Evolutionary conservation across 768 basidiomycete species (phyloP).

Genomic region (Amanita thiersii): DNA sequence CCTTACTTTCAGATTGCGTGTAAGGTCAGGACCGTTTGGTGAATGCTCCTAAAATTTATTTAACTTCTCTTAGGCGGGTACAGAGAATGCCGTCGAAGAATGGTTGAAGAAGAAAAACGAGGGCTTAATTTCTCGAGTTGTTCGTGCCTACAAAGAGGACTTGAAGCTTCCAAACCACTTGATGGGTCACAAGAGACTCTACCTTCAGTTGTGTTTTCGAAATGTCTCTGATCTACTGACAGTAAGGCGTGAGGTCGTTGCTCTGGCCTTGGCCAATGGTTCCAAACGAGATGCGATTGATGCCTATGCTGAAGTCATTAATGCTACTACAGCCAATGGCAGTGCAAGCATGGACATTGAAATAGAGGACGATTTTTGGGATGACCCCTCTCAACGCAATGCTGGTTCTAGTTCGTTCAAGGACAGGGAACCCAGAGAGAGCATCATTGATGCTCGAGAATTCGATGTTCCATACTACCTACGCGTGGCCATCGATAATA

Average conservation of each 20-base stretch:
- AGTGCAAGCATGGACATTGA: constrained; percentile 60
- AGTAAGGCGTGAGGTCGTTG: constrained; percentile 83
- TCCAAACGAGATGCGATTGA: constrained; percentile 94
- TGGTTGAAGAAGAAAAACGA: constrained; percentile 94
- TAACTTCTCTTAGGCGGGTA: constrained; percentile 49
- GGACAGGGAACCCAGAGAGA: constrained; percentile 82
- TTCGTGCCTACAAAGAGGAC: constrained; percentile 85
- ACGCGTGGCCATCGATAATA: constrained; percentile 98
- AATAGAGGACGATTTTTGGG: constrained; percentile 56
- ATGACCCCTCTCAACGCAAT: constrained; percentile 28
- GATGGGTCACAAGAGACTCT: constrained; percentile 86
- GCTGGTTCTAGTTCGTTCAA: constrained; percentile 20
- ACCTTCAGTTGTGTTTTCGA: constrained; percentile 82
- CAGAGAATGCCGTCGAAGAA: constrained; percentile 88
- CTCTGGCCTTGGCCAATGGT: constrained; percentile 83
- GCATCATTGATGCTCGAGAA: constrained; percentile 90
- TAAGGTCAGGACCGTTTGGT: constrained; percentile 49
- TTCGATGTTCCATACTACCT: constrained; percentile 97
- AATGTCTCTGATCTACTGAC: constrained; percentile 89
- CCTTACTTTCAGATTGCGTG: constrained; percentile 93
- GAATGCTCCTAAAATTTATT: constrained; percentile 4
- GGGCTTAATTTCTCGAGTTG: constrained; percentile 71
- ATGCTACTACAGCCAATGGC: constrained; percentile 44
- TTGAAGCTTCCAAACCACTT: constrained; percentile 94
- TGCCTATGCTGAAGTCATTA: constrained; percentile 95